Evolutionary conservation across 2,329 filamentous ascomycete genomes (phyloP).

Genomic region (Fusarium anguioides): DNA sequence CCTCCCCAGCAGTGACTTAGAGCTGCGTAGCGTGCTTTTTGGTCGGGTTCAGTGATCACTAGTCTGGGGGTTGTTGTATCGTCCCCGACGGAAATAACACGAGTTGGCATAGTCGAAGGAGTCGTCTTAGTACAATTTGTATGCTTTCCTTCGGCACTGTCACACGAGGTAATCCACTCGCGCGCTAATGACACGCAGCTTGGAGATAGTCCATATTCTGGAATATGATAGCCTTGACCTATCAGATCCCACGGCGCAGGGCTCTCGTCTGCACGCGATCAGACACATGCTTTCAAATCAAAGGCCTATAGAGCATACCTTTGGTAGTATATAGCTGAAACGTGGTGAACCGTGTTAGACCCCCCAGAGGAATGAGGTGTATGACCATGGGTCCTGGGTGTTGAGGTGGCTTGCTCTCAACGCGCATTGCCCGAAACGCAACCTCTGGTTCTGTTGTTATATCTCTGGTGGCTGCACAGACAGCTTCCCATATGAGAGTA

Average conservation of each 20-base stretch:
- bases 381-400: neutral
- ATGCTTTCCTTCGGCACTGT: neutral
- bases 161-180: neutral
- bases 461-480: neutral
- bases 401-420: neutral
- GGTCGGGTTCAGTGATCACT: neutral
- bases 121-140: neutral
- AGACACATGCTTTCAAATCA: rapidly evolving
- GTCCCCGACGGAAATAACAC: neutral
- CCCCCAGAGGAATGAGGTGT: neutral
- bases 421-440: neutral
- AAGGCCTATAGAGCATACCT: neutral
- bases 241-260: neutral
- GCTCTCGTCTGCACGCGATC: neutral
- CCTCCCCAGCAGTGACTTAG: slow-evolving; percentile 16
- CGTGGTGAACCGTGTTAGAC: too few relatives aligned
- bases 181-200: neutral
- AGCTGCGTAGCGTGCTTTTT: neutral
- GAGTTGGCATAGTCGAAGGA: neutral
- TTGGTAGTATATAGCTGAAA: slow-evolving; percentile 1
- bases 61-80: neutral
- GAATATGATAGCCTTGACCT: neutral
- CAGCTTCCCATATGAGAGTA: neutral
- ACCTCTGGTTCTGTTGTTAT: neutral
- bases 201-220: neutral